Evolutionary conservation across 2,329 filamentous ascomycete genomes (phyloP).

Genomic region (Sarocladium strictum): DNA sequence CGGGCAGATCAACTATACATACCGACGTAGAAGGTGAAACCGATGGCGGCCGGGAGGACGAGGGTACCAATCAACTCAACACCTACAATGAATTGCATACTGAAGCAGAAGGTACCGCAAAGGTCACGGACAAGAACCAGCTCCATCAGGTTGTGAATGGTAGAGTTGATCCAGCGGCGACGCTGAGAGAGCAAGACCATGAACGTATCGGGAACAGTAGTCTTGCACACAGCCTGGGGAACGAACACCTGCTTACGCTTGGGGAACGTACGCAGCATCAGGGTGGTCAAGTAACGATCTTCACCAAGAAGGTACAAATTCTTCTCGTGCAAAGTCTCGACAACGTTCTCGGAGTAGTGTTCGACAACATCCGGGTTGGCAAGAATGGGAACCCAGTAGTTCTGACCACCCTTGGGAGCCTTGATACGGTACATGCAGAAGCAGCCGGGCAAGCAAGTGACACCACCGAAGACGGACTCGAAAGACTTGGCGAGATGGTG

Average conservation of each 20-base stretch:
- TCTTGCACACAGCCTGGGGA: conserved; percentile 98
- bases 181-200: conserved; percentile 89
- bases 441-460: conserved; percentile 95
- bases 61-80: conserved; percentile 92
- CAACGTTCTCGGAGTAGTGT: conserved; percentile 98
- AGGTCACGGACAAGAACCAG: conserved; percentile 90
- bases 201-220: conserved; percentile 89
- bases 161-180: conserved; percentile 98
- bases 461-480: conserved; percentile 97
- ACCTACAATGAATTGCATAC: conserved; percentile 98
- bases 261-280: conserved; percentile 98
- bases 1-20: conserved; percentile 34
- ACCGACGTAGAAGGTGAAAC: conserved; percentile 95
- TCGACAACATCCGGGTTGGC: conserved; percentile 98
- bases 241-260: conserved; percentile 99
- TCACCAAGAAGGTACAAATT: conserved; percentile 87
- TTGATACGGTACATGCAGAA: conserved; percentile 99
- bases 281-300: conserved; percentile 90
- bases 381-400: conserved; percentile 98
- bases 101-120: conserved; percentile 98
- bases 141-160: conserved; percentile 97
- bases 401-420: conserved; percentile 93
- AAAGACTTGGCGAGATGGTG: conserved; percentile 96
- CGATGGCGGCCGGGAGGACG: conserved; percentile 90
- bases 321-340: conserved; percentile 97